Base-by-base conservation (phyloP, 495 filamentous ascomycete genomes). In the Aspergillus steynii region DNA sequence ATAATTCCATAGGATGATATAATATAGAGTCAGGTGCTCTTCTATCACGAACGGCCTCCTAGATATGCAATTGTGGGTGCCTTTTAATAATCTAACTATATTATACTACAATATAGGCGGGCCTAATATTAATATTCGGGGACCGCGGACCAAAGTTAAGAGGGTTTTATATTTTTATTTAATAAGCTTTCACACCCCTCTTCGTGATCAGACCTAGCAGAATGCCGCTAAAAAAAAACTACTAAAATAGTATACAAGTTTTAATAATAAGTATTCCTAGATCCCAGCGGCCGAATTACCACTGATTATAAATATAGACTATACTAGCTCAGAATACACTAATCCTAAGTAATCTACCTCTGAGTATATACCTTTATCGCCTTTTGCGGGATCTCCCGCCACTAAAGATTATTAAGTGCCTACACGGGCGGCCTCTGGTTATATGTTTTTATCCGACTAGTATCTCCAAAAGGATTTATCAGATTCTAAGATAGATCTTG, bases 51-150 rank as follows among this genome's bases (percentile, higher is more conserved):
- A 63, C 28, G 68, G 72, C 26, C 42, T 75, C 20, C 57, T 61
- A 14, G 60, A 48, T 25, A 66, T 80, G n/a, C 74, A 75, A 8
- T 68, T 80, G 31, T 53, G 61, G 31, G 60, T 80, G 55, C 66
- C 65, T 53, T 53, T 63, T 14, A 54, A 78, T 52, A 56, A 79
- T 12, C 75, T 71, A 25, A 42, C 49, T 47, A 79, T 65, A 3
- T 59, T 81, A 1, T 75, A 76, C 55, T 81, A 81, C 60, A 56
- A 70, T 58, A 51, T 76, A 10, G 67, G 65, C 62, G 71, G 76
- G 42, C 74, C 70, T 4, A 67, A 70, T 49, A 59, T 59, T 3
- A n/a, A n/a, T n/a, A n/a, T n/a, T n/a, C n/a, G n/a, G n/a, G n/a
- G n/a, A n/a, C n/a, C n/a, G n/a, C n/a, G n/a, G 37, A 69, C 60